Percentiles rank a stretch among this genome's conserved stretches.
These are phyloP conservation scores for Ceratocystis eucalypticola DNA, from an alignment of 2,329 filamentous ascomycete genomes.

Conservation along the genomic window DNA sequence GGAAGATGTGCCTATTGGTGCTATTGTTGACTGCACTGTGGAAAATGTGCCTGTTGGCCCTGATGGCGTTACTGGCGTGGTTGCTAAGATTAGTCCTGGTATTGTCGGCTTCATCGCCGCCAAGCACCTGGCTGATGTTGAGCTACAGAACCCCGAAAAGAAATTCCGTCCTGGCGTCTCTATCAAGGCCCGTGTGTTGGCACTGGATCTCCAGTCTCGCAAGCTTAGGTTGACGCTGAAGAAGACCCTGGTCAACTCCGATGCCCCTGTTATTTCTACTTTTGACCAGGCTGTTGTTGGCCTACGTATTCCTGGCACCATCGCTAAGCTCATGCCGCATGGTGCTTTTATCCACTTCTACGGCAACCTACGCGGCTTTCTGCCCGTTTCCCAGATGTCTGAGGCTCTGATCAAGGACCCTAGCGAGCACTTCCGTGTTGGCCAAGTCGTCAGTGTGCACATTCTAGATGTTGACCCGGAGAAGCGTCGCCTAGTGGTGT, in stretches of 20 bases:
- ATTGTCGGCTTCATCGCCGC: conserved; percentile 82
- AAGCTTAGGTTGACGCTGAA: conserved; percentile 82
- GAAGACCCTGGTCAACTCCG: conserved; percentile 86
- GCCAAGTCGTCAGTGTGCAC: conserved; percentile 84
- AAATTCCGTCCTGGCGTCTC: conserved; percentile 81
- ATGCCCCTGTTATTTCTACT: conserved; percentile 61
- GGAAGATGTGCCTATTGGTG: conserved; percentile 74
- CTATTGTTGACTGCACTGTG: conserved; percentile 66
- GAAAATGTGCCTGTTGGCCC: conserved; percentile 71
- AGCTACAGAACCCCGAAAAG: conserved; percentile 83
- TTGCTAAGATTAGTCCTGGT: conserved; percentile 73
- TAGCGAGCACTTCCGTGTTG: conserved; percentile 72
- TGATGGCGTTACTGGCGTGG: conserved; percentile 64
- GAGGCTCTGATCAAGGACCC: conserved; percentile 89
- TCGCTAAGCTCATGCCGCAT: conserved; percentile 62
- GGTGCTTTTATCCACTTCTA: conserved; percentile 93
- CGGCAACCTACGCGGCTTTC: conserved; percentile 65
- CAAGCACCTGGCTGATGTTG: conserved; percentile 76
- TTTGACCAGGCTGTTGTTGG: conserved; percentile 63
- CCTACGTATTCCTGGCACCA: conserved; percentile 70
- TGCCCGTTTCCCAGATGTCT: conserved; percentile 94
- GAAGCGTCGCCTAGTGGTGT: conserved; percentile 62
- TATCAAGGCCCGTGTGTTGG: conserved; percentile 75
- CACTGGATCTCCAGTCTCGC: conserved; percentile 58
- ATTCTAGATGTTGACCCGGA: conserved; percentile 68